These are phyloP conservation scores for Pythium pyrilobum DNA, from an alignment of 352 stramenopile species.

Conservation along the genomic window DNA sequence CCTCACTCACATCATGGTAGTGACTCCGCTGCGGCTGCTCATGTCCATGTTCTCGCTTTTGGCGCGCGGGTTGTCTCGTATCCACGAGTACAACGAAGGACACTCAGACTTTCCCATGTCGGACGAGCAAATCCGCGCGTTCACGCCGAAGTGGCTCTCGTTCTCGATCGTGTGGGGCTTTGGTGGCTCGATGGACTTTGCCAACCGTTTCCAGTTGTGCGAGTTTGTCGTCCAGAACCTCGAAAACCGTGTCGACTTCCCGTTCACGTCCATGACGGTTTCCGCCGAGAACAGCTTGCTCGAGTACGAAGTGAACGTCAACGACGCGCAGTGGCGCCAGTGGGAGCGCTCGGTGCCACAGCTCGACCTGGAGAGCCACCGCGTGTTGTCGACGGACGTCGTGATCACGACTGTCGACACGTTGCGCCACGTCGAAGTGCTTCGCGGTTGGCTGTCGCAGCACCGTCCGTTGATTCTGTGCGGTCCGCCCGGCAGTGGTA, in stretches of 20 bases:
- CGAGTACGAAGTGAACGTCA: slow-evolving; percentile 96
- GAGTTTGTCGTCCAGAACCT: slow-evolving; percentile 86
- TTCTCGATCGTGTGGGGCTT: slow-evolving; percentile 99
- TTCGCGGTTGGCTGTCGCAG: slow-evolving; percentile 96
- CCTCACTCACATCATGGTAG: slow-evolving; percentile 95
- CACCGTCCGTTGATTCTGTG: slow-evolving; percentile 97
- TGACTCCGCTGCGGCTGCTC: slow-evolving; percentile 91
- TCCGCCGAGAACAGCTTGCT: slow-evolving; percentile 81
- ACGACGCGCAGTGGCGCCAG: slow-evolving; percentile 95
- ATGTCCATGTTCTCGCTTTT: slow-evolving; percentile 97
- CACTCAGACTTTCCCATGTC: slow-evolving; percentile 98
- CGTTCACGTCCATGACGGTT: slow-evolving; percentile 47
- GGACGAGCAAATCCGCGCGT: slow-evolving; percentile 94
- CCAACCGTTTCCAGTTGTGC: slow-evolving; percentile 90
- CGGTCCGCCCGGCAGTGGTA: slow-evolving; percentile 97
- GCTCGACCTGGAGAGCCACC: slow-evolving; percentile 97
- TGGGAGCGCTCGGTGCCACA: slow-evolving; percentile 96
- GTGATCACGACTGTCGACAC: slow-evolving; percentile 99
- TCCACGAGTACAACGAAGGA: slow-evolving; percentile 98
- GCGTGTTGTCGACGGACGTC: slow-evolving; percentile 94
- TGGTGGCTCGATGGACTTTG: slow-evolving; percentile 93
- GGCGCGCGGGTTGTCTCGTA: slow-evolving; percentile 89
- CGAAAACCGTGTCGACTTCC: slow-evolving; percentile 87
- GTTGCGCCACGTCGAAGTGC: slow-evolving; percentile 96
- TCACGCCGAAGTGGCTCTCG: slow-evolving; percentile 97